phyloP scores from a whole-genome alignment of 2,329 filamentous ascomycete genomes.

The Aspergillus caelatus region DNA sequence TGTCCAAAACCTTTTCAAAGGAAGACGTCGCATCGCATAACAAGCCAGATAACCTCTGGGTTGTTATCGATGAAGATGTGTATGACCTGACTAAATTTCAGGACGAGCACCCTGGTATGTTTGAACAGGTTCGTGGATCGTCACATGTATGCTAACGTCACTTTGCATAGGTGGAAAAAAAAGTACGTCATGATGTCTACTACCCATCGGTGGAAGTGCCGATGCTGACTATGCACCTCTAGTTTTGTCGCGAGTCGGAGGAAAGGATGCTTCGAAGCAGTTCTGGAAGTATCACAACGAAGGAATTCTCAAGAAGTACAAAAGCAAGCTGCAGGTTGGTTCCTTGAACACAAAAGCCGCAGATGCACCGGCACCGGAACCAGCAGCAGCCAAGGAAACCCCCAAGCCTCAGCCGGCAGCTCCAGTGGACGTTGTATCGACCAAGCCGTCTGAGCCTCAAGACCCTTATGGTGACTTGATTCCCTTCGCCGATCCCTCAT shows the following conservation, averaged over 20 bases:
- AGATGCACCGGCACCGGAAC: constrained; percentile 52
- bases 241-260: constrained; percentile 67
- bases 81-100: constrained; percentile 92
- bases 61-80: constrained; percentile 91
- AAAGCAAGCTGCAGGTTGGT: constrained; percentile 61
- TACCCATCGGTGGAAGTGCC: neutral
- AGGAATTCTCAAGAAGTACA: constrained; percentile 64
- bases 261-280: constrained; percentile 70
- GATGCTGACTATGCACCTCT: constrained; percentile 23
- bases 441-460: constrained; percentile 69
- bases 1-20: constrained; percentile 85
- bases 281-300: constrained; percentile 70
- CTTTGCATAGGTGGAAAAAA: constrained; percentile 65
- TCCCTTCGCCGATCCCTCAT: constrained; percentile 87
- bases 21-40: constrained; percentile 90
- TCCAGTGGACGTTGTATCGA: constrained; percentile 46
- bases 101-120: constrained; percentile 70
- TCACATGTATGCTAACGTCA: constrained; percentile 16
- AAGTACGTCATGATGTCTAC: constrained; percentile 51
- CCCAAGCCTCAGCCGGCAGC: constrained; percentile 60
- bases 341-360: constrained; percentile 83
- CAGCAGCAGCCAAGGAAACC: constrained; percentile 53
- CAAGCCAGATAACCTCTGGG: constrained; percentile 82
- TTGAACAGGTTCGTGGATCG: neutral
- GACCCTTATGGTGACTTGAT: constrained; percentile 85